Evolutionary conservation across 495 filamentous ascomycete species (phyloP), one percentile per base, ranked within the genome.

Genomic region (Clavariopsis aquatica): DNA sequence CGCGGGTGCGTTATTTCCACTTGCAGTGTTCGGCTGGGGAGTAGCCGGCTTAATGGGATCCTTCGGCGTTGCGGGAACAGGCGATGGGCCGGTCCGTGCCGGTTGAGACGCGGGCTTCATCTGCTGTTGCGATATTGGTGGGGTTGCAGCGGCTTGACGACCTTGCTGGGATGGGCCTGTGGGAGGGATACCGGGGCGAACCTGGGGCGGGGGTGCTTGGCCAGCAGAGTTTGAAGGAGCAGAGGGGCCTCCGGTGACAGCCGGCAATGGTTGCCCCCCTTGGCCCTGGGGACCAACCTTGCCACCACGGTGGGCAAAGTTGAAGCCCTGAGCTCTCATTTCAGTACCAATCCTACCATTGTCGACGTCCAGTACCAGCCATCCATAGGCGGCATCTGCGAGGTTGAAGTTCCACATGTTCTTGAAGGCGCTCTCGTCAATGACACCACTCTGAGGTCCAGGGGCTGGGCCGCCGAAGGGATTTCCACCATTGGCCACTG

Each of bases 331-430:
- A 13, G 94, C 95, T 65, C 91, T 84, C 93, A 98, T 99, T 76
- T 98, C 94, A 0, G 94, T 98, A 12, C 92, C 94, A 69, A 99
- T 99, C 45, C 95, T 83, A 23, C 94, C 94, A 71, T 87, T 87
- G 72, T 98, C 93, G 47, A 99, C 85, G 69, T 99, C 94, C 60
- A 99, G 78, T 17, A 98, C 92, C 53, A 99, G 80, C 81, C 89
- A 98, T 49, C 94, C 94, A 74, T 96, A 99, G 13, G 94, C 95
- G 36, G 94, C 94, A 78, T 99, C 94, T 22, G 94, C 94, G 52
- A 99, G 78, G 75, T 99, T 99, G 79, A 99, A 99, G 78, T 99
- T 99, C 94, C 94, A 99, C 95, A 98, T 98, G 71, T 99, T 99
- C 81, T 99, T 99, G 81, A 99, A 99, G 0, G 94, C 94, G 66